Evolutionary conservation across 108 stramenopile species (phyloP), one percentile per base, ranked within the genome.

Genomic region (Hondaea fermentalgiana): DNA sequence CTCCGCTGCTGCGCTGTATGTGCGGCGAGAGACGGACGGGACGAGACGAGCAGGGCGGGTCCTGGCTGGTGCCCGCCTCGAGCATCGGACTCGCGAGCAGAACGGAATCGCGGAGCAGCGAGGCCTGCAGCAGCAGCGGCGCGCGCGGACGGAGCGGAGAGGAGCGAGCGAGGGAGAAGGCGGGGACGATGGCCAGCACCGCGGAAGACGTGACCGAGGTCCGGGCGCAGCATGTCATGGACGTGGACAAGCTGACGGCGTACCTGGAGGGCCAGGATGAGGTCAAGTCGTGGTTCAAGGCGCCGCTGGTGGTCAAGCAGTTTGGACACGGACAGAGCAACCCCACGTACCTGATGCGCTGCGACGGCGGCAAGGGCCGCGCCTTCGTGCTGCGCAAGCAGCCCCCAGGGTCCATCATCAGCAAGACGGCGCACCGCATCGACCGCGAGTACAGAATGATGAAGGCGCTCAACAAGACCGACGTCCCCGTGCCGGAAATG

Each of bases 261-360:
- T 83, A 83, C 51, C 51, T 83, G 49, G 76, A 12, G 17, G 51
- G 6, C 23, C 45, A 83, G 49, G 76, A 47, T 55, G 76, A 45
- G 19, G 49, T 83, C 49, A 69, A 69, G 64, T 43, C 44, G 49
- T 83, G 76, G 76, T 83, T 83, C 51, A 83, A 83, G 42, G 89
- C 57, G 5, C 89, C 89, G 25, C 51, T 87, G 6, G 4, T 5
- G 57, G 45, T 89, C 42, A 21, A 29, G 21, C 51, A 96, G 89
- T 96, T 98, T 89, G 96, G 96, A 44, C 97, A 97, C 89, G 98
- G 98, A 5, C 98, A 99, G 89, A 95, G 95, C 57, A 98, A 98
- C 92, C 98, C 98, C 57, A 99, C 98, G 8, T 99, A 96, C 90
- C 3, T 90, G 42, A 19, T 92, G 28, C 28, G n/a, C 25, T n/a